Base-by-base conservation (phyloP, 139 green algal species). In the Deuterostichococcus epilithicus region DNA sequence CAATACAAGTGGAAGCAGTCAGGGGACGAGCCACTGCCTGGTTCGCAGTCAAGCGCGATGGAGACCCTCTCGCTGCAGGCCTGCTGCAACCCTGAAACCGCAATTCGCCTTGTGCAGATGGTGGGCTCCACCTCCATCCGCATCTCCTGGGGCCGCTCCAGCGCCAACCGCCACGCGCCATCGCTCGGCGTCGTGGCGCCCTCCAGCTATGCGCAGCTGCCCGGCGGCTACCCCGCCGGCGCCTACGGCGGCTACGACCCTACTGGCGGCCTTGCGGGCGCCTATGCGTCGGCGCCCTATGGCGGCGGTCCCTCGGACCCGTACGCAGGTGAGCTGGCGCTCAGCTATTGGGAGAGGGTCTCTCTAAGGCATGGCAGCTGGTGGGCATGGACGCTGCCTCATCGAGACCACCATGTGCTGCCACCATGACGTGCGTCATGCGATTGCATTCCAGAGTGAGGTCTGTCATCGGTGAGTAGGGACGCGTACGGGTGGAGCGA, bases 61-160 rank as follows among this genome's bases (percentile, higher is more conserved):
- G n/a, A n/a, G n/a, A n/a, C n/a, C n/a, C n/a, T n/a, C n/a, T n/a
- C n/a, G n/a, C n/a, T n/a, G n/a, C n/a, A n/a, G n/a, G n/a, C n/a
- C n/a, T n/a, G n/a, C n/a, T n/a, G n/a, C n/a, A n/a, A n/a, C n/a
- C n/a, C n/a, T n/a, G n/a, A n/a, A n/a, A n/a, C n/a, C n/a, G n/a
- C n/a, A n/a, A n/a, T n/a, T 52, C 42, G 42, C 8, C 42, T 52
- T 13, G 8, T 52, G 35, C 80, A 84, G 74, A 77, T 94, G 18
- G 47, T 95, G 39, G 90, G 89, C 20, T 74, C 77, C 28, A 80
- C 74, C 2, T 75, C 88, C 23, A 86, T 92, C 25, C 86, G 91
- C 20, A 90, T 95, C 68, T 92, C 85, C 20, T 95, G 90, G 90
- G 90, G 90, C 0, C 82, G 87, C 67, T 82, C 65, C 72, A 84